Evolutionary conservation across 176 grass and related monocot genomes (phyloP).

Genomic region (Phoenix dactylifera): DNA sequence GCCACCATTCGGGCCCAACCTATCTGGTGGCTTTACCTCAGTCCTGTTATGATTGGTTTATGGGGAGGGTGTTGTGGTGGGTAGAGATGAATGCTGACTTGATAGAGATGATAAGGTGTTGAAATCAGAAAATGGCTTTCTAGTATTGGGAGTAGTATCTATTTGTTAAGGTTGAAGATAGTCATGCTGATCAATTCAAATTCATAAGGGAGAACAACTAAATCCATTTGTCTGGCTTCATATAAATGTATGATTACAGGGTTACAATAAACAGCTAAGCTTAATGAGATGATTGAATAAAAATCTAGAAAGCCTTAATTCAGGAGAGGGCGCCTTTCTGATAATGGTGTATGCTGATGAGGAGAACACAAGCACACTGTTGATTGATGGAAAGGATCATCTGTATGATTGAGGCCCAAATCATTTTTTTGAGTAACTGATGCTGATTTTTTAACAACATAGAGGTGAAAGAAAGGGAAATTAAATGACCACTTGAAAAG

Average conservation of each 20-base stretch:
- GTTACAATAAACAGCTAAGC: no score
- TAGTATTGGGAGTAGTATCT: conserved; percentile 12
- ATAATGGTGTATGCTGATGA: not conserved
- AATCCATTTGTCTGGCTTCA: no score
- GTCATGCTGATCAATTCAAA: no score
- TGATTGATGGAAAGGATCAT: not conserved
- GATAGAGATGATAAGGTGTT: conserved; percentile 26
- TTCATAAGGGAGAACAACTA: no score
- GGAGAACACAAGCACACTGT: conserved; percentile 1
- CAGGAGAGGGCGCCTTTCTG: no score
- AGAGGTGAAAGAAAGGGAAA: not conserved
- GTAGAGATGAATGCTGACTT: conserved; percentile 27
- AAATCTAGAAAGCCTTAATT: no score
- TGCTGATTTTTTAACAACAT: not conserved
- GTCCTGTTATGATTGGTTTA: no score
- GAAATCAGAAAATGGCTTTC: conserved; percentile 25
- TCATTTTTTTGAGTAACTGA: not conserved
- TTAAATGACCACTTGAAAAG: conserved; percentile 8
- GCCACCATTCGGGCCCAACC: no score
- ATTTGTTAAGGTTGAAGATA: not conserved
- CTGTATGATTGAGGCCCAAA: not conserved
- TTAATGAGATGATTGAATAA: no score
- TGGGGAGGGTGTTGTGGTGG: conserved; percentile 13
- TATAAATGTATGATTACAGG: no score
- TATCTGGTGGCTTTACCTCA: no score